phyloP scores from a whole-genome alignment of 495 filamentous ascomycete genomes.

The Aspergillus bertholletiae region DNA sequence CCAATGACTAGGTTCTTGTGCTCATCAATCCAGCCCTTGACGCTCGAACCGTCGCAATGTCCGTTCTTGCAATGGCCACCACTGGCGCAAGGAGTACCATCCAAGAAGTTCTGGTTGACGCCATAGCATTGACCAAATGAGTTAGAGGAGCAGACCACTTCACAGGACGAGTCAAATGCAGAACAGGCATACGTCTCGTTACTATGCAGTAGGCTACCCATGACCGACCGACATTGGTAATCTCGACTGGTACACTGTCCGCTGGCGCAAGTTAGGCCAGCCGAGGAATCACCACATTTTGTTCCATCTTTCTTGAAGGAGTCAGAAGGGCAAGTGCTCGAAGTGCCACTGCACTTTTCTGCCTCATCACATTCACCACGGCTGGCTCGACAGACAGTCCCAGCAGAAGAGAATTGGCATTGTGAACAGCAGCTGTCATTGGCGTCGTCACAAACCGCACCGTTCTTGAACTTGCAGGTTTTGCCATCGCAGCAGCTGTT shows the following conservation, averaged over 20 bases:
- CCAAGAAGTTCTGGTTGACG: constrained; percentile 89
- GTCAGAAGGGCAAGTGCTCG: constrained; percentile 72
- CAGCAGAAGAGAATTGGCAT: constrained; percentile 68
- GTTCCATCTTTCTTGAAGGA: constrained; percentile 64
- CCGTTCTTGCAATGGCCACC: constrained; percentile 78
- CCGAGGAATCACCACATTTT: constrained; percentile 55
- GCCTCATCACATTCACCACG: constrained; percentile 78
- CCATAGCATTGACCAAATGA: constrained; percentile 64
- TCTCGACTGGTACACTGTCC: constrained; percentile 94
- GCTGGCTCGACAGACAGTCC: constrained; percentile 73
- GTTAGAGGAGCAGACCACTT: constrained; percentile 72
- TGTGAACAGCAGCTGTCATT: constrained; percentile 86
- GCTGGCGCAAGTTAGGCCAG: constrained; percentile 74
- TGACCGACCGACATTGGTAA: constrained; percentile 80
- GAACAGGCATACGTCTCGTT: constrained; percentile 85
- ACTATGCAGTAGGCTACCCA: constrained; percentile 70
- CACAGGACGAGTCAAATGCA: constrained; percentile 55
- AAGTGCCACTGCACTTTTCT: constrained; percentile 75
- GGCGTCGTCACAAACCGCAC: constrained; percentile 78
- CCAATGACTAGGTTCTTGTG: constrained; percentile 76
- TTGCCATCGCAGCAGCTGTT: constrained; percentile 81
- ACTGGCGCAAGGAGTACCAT: constrained; percentile 83
- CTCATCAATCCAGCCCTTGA: constrained; percentile 62
- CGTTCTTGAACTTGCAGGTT: constrained; percentile 82
- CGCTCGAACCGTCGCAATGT: constrained; percentile 63